Evolutionary conservation across 2,329 filamentous ascomycete genomes (phyloP).

Genomic region (Colletotrichum noveboracense): DNA sequence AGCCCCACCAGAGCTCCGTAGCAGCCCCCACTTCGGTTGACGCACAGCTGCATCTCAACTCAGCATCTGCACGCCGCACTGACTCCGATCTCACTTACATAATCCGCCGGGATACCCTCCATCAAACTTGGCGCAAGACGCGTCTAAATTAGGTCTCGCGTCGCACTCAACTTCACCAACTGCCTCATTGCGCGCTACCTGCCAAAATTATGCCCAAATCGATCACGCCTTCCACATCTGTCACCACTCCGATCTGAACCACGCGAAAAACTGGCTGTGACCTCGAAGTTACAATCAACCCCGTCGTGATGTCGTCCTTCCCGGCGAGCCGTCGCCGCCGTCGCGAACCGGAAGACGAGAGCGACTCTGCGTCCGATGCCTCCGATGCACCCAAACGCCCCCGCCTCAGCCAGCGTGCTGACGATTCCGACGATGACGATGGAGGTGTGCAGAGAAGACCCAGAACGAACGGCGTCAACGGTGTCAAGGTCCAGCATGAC

Average conservation of each 20-base stretch:
- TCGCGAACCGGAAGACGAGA: slow-evolving; percentile 42
- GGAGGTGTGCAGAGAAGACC: slow-evolving; percentile 6
- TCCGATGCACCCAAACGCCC: slow-evolving; percentile 40
- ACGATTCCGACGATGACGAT: slow-evolving; percentile 21
- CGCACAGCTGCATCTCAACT: neutral
- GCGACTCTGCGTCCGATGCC: slow-evolving; percentile 34
- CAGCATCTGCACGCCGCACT: neutral
- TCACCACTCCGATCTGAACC: neutral
- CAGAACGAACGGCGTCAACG: slow-evolving; percentile 13
- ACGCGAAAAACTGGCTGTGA: neutral
- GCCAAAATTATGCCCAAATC: neutral
- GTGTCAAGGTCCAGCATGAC: slow-evolving; percentile 3
- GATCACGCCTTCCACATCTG: neutral
- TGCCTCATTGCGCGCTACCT: neutral
- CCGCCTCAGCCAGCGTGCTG: slow-evolving; percentile 30
- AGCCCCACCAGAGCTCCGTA: neutral
- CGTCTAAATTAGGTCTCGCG: slow-evolving; percentile 14
- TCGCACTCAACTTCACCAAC: neutral
- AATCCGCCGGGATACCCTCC: neutral
- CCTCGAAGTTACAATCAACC: neutral
- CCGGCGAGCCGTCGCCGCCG: slow-evolving; percentile 34
- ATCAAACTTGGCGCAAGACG: neutral
- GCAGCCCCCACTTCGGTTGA: neutral
- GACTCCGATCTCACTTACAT: neutral
- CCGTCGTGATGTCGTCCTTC: neutral